Evolutionary conservation across 2,329 filamentous ascomycete species (phyloP).

Genomic region (Paraconiothyrium sp.): DNA sequence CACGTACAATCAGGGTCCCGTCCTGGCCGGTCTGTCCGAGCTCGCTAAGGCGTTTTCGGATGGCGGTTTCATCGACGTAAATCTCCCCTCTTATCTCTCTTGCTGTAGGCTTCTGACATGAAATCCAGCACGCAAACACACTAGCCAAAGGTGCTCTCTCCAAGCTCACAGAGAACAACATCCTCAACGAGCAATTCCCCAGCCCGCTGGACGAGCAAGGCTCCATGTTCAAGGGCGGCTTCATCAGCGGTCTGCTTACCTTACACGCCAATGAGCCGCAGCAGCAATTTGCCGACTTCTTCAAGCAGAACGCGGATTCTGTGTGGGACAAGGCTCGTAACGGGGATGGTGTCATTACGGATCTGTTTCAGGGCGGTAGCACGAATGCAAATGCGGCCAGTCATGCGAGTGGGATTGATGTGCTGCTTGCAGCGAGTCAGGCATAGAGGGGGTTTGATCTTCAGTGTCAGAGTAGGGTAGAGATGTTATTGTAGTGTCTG

Average conservation of each 20-base stretch:
- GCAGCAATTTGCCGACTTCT: slow-evolving; percentile 35
- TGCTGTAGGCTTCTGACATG: not conserved
- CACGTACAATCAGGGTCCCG: slow-evolving; percentile 68
- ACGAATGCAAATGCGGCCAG: slow-evolving; percentile 61
- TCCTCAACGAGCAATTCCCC: slow-evolving; percentile 43
- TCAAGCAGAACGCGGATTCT: slow-evolving; percentile 47
- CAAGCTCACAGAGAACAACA: slow-evolving; percentile 38
- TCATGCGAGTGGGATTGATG: slow-evolving; percentile 72
- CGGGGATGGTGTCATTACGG: slow-evolving; percentile 60
- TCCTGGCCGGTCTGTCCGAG: slow-evolving; percentile 66
- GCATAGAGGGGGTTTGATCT: not conserved
- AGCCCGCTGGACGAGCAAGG: slow-evolving; percentile 37
- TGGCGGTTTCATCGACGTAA: slow-evolving; percentile 28
- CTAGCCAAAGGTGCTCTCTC: slow-evolving; percentile 41
- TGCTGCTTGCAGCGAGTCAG: slow-evolving; percentile 63
- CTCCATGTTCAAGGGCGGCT: slow-evolving; percentile 51
- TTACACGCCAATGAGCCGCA: slow-evolving; percentile 39
- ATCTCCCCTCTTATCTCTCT: not conserved
- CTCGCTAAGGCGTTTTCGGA: slow-evolving; percentile 57
- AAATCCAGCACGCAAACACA: slow-evolving; percentile 34
- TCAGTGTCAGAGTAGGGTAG: not conserved
- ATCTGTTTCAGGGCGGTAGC: slow-evolving; percentile 68
- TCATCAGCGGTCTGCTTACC: slow-evolving; percentile 44
- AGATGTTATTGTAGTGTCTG: not conserved
- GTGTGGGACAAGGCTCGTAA: slow-evolving; percentile 39